A percentile compares a stretch with the other conserved stretches of the same genome.
phyloP scores from a whole-genome alignment of 805 yeast genomes.

The Spathaspora gorwiae region DNA sequence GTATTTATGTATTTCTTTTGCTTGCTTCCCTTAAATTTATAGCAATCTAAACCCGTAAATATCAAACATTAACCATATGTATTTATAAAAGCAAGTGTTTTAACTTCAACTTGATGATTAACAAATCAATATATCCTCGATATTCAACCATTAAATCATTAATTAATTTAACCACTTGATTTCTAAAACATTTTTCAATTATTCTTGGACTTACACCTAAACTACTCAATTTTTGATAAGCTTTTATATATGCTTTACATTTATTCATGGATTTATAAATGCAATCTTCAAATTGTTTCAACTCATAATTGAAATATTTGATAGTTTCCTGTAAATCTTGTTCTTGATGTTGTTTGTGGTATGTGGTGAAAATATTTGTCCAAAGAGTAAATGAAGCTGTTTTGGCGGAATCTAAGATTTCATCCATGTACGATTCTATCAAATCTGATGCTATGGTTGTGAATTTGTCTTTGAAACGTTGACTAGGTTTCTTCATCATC shows the following conservation, averaged over 20 bases:
- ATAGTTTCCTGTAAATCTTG: neutral
- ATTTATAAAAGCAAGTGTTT: no score
- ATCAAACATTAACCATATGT: no score
- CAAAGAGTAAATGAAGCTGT: neutral
- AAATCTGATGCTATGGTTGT: no score
- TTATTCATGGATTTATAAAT: no score
- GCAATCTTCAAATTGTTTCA: neutral
- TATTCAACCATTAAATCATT: neutral
- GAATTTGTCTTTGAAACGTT: no score
- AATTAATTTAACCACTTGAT: neutral
- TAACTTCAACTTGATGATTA: neutral
- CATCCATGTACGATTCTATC: neutral
- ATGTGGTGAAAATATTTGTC: neutral
- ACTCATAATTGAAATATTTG: no score
- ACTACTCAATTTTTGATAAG: no score
- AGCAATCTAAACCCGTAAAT: no score
- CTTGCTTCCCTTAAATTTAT: no score
- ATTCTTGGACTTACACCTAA: neutral
- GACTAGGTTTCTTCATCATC: no score
- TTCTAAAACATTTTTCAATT: neutral
- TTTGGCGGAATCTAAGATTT: neutral
- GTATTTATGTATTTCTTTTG: no score
- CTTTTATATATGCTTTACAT: neutral
- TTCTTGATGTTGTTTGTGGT: neutral
- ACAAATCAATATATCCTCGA: neutral